A percentile compares a stretch with the other conserved stretches of the same genome.
phyloP scores from a whole-genome alignment of 108 stramenopile genomes.

The Skeletonema marinoi region DNA sequence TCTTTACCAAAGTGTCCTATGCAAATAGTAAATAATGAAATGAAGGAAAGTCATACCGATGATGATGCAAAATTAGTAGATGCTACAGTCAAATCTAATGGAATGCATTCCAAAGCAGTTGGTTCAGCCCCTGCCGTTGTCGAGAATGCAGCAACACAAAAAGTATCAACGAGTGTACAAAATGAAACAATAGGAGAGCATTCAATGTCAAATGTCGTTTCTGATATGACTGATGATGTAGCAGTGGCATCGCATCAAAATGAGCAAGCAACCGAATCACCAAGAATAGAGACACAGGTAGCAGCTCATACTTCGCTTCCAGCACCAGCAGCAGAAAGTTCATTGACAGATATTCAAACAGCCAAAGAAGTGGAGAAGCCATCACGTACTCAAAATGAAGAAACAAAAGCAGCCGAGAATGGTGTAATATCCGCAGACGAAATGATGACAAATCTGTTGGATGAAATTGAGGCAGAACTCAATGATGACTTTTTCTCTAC shows the following conservation, averaged over 20 bases:
- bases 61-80: background rate
- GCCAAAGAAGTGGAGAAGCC: background rate
- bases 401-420: background rate
- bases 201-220: background rate
- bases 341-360: background rate
- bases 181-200: background rate
- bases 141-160: background rate
- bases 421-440: conserved; percentile 5
- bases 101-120: background rate
- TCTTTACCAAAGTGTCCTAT: background rate
- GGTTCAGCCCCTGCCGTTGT: background rate
- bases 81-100: background rate
- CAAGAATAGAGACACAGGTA: too few species aligned
- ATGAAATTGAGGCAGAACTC: conserved; percentile 41
- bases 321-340: background rate
- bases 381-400: background rate
- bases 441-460: conserved; percentile 32
- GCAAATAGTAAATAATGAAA: background rate
- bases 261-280: background rate
- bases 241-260: background rate
- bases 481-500: conserved; percentile 14
- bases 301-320: background rate
- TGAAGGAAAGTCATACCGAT: background rate
- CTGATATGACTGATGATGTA: background rate
- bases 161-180: background rate